Base-by-base conservation (phyloP, 1,284 basidiomycete species). In the Heliocybe sulcata region DNA sequence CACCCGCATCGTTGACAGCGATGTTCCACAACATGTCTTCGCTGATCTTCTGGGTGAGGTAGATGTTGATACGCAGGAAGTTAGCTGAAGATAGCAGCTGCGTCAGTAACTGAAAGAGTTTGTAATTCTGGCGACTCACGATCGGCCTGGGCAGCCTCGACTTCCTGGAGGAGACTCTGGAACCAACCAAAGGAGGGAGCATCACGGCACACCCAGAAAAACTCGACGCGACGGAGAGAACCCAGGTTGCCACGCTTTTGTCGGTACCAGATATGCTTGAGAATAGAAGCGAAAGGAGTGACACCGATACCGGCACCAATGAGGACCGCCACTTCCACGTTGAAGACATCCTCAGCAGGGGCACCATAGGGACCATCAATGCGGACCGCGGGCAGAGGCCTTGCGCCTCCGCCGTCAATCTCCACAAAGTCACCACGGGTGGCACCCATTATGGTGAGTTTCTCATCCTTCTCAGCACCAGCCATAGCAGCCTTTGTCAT, bases 111-210 rank as follows among this genome's bases (percentile, higher is more conserved):
- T 35, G 22, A 22, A 26, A 47, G 25, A 42, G 53, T 12, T 6
- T 31, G 29, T 4, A 31, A 31, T 31, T 12, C 29, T 31, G n/a
- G 55, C 38, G 8, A 80, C 85, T 76, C 64, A 90, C 85, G 87
- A 74, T 92, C 87, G 47, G 81, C 83, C 64, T 92, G 90, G 51
- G 89, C 87, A 53, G 85, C 82, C 68, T 94, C 93, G 54, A 94
- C 84, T 65, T 92, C 85, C 64, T 88, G 85, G 57, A 95, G 76
- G 48, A 95, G 72, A 56, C 79, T 85, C 68, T 94, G 90, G 81
- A 95, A 94, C 92, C 93, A 95, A 63, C 90, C 91, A 65, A 94
- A 93, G 22, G 89, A 90, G n/a, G 89, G 87, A 11, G 88, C 84
- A 63, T 92, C 89, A 69, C 90, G 85, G 68, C 87, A 91, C 59